phyloP scores from a whole-genome alignment of 2,329 filamentous ascomycete species.

The Colletotrichum orbiculare region DNA sequence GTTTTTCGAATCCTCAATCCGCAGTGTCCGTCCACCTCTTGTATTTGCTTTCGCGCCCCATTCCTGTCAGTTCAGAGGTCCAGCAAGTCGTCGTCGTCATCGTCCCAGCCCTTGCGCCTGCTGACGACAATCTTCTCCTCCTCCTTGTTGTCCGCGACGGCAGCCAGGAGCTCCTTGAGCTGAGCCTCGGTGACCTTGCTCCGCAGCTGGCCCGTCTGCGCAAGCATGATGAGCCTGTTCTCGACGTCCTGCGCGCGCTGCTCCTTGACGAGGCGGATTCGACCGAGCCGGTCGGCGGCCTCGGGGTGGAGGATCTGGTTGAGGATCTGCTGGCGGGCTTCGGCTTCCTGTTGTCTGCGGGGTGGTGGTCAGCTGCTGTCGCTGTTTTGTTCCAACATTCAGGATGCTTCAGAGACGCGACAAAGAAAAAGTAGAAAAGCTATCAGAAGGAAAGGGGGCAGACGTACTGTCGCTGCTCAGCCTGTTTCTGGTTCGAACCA shows the following conservation, averaged over 20 bases:
- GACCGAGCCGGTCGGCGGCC: conserved; percentile 90
- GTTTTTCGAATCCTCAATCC: too few species aligned
- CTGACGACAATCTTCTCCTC: conserved; percentile 89
- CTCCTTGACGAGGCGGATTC: conserved; percentile 96
- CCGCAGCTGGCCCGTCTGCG: conserved; percentile 86
- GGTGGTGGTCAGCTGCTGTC: conserved; percentile 1
- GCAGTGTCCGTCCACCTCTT: too few species aligned
- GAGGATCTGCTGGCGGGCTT: conserved; percentile 82
- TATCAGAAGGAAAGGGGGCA: background rate
- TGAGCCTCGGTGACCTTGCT: conserved; percentile 91
- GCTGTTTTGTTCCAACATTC: background rate
- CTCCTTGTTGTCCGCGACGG: conserved; percentile 82
- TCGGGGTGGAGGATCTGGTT: conserved; percentile 94
- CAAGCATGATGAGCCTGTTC: conserved; percentile 91
- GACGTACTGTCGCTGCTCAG: conserved; percentile 62
- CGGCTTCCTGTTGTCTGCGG: conserved; percentile 62
- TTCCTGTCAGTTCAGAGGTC: conserved; percentile 59
- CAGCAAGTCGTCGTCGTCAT: conserved; percentile 83
- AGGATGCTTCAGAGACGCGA: background rate
- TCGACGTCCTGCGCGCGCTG: conserved; percentile 90
- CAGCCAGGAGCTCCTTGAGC: conserved; percentile 89
- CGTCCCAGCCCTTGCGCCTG: conserved; percentile 84
- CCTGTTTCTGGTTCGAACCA: conserved; percentile 67
- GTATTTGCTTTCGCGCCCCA: background rate
- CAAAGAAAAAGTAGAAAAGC: too few species aligned